phyloP scores from a whole-genome alignment of 1,284 basidiomycete genomes.

The Hemileia vastatrix region DNA sequence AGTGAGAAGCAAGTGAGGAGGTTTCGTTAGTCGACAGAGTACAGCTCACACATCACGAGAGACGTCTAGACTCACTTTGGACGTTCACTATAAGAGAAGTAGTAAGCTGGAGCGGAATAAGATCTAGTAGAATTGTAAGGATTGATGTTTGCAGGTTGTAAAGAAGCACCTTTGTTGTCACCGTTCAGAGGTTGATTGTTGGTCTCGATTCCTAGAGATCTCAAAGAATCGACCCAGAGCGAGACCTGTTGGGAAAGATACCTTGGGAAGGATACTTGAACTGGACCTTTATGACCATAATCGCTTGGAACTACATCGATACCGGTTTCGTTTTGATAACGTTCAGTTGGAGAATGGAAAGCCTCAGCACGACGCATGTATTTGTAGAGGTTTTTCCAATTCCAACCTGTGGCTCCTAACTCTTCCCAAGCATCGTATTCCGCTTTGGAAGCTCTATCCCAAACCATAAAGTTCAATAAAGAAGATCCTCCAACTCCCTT shows the following conservation, averaged over 20 bases:
- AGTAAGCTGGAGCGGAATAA: slow-evolving; percentile 37
- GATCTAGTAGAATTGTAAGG: slow-evolving; percentile 34
- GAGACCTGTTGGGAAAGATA: slow-evolving; percentile 34
- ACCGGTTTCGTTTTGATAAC: slow-evolving; percentile 28
- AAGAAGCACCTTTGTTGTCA: slow-evolving; percentile 35
- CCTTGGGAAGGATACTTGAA: slow-evolving; percentile 37
- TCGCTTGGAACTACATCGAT: slow-evolving; percentile 29
- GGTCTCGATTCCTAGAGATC: slow-evolving; percentile 30
- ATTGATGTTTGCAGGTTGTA: slow-evolving; percentile 38
- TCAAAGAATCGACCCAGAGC: slow-evolving; percentile 33
- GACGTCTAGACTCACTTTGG: neutral
- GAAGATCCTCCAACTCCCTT: slow-evolving; percentile 37
- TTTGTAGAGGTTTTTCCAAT: slow-evolving; percentile 37
- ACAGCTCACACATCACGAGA: too few relatives aligned
- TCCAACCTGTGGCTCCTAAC: slow-evolving; percentile 38
- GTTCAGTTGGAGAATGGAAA: slow-evolving; percentile 29
- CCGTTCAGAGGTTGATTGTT: slow-evolving; percentile 36
- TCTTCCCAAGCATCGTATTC: slow-evolving; percentile 40
- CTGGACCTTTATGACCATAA: slow-evolving; percentile 33
- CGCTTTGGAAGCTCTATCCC: slow-evolving; percentile 33
- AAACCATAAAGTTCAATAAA: slow-evolving; percentile 39
- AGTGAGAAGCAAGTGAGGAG: neutral
- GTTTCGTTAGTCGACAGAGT: too few relatives aligned
- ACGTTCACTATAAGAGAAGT: slow-evolving; percentile 25
- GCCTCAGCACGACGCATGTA: slow-evolving; percentile 36